A percentile compares a stretch with the other conserved stretches of the same genome.
Conservation (phyloP, 352 stramenopile genomes). For the Blastocystis sp. region DNA sequence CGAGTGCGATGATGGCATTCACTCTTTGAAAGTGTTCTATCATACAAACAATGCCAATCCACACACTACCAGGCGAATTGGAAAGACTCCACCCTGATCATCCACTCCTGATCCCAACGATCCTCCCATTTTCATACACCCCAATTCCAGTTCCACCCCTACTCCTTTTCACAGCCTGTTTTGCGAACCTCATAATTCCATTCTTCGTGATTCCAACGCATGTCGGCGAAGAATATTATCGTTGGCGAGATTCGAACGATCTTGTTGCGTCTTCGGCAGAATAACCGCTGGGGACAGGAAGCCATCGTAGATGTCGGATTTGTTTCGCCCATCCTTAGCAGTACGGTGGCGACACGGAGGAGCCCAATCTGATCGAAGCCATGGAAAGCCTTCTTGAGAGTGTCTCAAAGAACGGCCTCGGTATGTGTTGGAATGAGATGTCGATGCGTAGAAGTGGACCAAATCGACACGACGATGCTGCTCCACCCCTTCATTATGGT, state of each 20-base stretch:
- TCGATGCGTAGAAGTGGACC: not conserved
- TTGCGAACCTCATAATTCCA: no score
- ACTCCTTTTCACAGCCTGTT: no score
- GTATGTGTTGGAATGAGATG: not conserved
- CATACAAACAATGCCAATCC: no score
- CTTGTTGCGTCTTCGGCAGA: constrained; percentile 19
- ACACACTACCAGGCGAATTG: no score
- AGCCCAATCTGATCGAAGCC: constrained; percentile 26
- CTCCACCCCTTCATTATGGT: constrained; percentile 49
- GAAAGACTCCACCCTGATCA: no score
- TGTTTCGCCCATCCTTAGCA: not conserved
- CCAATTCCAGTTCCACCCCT: no score
- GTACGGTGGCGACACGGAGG: not conserved
- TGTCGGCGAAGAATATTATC: constrained; percentile 56
- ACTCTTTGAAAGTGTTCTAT: no score
- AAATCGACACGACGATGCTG: constrained; percentile 33
- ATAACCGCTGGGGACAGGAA: constrained; percentile 24
- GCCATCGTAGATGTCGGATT: not conserved
- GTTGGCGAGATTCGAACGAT: constrained; percentile 56
- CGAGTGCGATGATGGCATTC: no score
- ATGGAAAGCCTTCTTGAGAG: constrained; percentile 2
- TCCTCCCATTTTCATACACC: no score
- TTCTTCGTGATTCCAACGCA: no score
- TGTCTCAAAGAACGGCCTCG: constrained; percentile 9
- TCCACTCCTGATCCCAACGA: no score